phyloP scores from a whole-genome alignment of 768 basidiomycete genomes.

The Trametes punicea region DNA sequence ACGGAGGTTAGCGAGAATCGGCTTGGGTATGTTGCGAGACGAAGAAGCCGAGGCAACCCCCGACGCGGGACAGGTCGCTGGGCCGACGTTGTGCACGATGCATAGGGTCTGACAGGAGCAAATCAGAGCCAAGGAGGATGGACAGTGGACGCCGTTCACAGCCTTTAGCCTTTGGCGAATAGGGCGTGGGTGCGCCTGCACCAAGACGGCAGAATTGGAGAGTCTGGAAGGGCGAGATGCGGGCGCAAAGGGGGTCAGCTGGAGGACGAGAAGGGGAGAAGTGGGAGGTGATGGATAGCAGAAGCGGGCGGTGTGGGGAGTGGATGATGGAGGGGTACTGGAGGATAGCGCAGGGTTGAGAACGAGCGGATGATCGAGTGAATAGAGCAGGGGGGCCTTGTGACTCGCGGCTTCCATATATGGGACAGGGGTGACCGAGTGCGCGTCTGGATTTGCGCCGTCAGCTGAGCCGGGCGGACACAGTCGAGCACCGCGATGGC shows the following conservation, averaged over 20 bases:
- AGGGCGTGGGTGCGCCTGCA: conserved; percentile 14
- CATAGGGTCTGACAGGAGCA: not conserved
- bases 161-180: conserved; percentile 13
- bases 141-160: not conserved
- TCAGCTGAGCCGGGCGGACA: conserved; percentile 11
- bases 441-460: conserved; percentile 19
- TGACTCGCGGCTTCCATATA: conserved; percentile 17
- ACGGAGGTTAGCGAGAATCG: conserved; percentile 1
- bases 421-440: conserved; percentile 23
- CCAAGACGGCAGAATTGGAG: conserved; percentile 11
- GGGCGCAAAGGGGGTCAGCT: conserved; percentile 7
- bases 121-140: not conserved
- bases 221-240: conserved; percentile 3
- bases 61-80: conserved; percentile 5
- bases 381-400: conserved; percentile 17
- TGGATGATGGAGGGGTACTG: not conserved
- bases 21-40: conserved; percentile 8
- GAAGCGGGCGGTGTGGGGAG: not conserved
- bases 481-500: conserved; percentile 12
- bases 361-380: conserved; percentile 9
- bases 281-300: not conserved
- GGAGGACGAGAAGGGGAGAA: conserved; percentile 10
- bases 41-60: not conserved
- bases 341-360: conserved; percentile 3
- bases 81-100: not conserved